Percentiles rank a stretch among this genome's conserved stretches.
Evolutionary conservation across 2,329 filamentous ascomycete species (phyloP).

Genomic region (Penicillium polonicum): DNA sequence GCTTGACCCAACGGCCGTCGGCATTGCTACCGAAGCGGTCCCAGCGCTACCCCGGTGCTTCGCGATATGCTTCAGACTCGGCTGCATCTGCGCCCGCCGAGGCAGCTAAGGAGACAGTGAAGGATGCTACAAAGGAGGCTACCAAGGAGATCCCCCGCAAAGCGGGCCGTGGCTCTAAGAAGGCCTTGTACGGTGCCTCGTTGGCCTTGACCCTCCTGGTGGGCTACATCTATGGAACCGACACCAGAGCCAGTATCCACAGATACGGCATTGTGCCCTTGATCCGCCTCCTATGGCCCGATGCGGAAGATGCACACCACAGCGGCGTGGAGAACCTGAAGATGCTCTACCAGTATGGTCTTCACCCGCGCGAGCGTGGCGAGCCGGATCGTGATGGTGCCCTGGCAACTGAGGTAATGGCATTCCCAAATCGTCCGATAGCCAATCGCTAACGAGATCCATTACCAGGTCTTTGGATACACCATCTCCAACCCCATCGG

Average conservation of each 20-base stretch:
- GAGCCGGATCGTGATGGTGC: slow-evolving; percentile 54
- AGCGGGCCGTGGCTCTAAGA: slow-evolving; percentile 29
- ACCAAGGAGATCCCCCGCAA: slow-evolving; percentile 30
- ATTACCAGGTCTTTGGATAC: slow-evolving; percentile 67
- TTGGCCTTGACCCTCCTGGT: slow-evolving; percentile 50
- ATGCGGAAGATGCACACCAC: slow-evolving; percentile 84
- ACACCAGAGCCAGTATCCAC: slow-evolving; percentile 70
- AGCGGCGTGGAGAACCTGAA: slow-evolving; percentile 70
- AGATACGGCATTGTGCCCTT: slow-evolving; percentile 60
- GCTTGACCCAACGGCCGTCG: slow-evolving; percentile 26
- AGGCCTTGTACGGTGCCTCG: slow-evolving; percentile 49
- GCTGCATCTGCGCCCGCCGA: slow-evolving; percentile 9
- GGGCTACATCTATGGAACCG: slow-evolving; percentile 68
- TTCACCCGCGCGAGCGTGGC: slow-evolving; percentile 82
- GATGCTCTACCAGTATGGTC: slow-evolving; percentile 67
- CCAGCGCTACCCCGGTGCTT: slow-evolving; percentile 13
- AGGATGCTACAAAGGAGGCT: slow-evolving; percentile 15
- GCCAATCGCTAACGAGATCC: slow-evolving; percentile 1
- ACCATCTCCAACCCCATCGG: slow-evolving; percentile 81
- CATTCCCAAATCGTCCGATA: neutral
- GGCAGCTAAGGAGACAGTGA: slow-evolving; percentile 14
- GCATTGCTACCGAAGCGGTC: slow-evolving; percentile 16
- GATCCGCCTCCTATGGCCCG: slow-evolving; percentile 43
- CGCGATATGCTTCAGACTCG: slow-evolving; percentile 27
- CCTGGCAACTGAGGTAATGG: slow-evolving; percentile 51